Percentiles rank a stretch among this genome's conserved stretches.
phyloP scores from a whole-genome alignment of 331 rosid species.

The Erythrophleum ivorense region DNA sequence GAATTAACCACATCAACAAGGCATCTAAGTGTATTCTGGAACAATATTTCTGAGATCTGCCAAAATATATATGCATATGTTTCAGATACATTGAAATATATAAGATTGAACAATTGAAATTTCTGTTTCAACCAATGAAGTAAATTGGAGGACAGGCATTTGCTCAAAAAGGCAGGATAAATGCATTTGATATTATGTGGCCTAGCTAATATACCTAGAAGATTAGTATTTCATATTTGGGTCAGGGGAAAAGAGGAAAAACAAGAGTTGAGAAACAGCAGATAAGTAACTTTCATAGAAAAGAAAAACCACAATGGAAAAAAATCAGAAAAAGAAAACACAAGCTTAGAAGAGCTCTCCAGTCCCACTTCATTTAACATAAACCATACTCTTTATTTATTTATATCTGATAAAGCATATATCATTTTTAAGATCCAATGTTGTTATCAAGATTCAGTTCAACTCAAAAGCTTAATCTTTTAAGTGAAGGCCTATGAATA shows the following conservation, averaged over 20 bases:
- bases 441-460: not conserved
- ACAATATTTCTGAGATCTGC: conserved; percentile 69
- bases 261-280: not conserved
- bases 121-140: conserved; percentile 33
- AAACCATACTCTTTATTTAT: not conserved
- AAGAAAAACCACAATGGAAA: not conserved
- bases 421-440: not conserved
- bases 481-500: no score
- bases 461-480: no score
- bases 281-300: not conserved
- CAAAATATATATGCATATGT: conserved; percentile 25
- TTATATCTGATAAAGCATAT: not conserved
- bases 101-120: conserved; percentile 9
- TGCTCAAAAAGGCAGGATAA: conserved; percentile 1
- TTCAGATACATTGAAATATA: conserved; percentile 16
- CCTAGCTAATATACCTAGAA: not conserved
- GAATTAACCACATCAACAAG: conserved; percentile 80
- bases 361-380: not conserved
- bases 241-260: not conserved
- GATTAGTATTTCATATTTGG: not conserved
- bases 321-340: not conserved
- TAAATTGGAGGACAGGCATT: not conserved
- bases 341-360: not conserved
- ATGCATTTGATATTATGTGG: not conserved
- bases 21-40: conserved; percentile 65